Percentiles rank a stretch among this genome's conserved stretches.
Conservation (phyloP, 768 basidiomycete species). For the Lactifluus echinatus region DNA sequence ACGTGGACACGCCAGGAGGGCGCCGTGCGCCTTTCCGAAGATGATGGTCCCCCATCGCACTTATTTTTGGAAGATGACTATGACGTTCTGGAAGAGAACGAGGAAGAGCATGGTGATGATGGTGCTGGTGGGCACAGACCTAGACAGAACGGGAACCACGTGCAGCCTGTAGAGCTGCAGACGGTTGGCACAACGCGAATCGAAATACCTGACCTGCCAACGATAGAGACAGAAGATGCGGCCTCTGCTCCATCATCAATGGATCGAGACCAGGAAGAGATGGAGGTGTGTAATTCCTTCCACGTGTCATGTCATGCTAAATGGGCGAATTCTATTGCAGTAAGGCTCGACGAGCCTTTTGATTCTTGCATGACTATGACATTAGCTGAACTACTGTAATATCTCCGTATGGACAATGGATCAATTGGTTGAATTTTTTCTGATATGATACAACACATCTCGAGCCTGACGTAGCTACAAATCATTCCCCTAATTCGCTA, state of each 20-base stretch:
- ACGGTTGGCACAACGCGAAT: neutral
- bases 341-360: no score
- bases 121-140: slow-evolving; percentile 22
- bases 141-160: neutral
- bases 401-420: neutral
- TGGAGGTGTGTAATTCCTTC: neutral
- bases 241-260: slow-evolving; percentile 6
- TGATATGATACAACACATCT: neutral
- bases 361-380: no score
- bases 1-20: slow-evolving; percentile 46
- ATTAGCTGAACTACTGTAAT: neutral
- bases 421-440: neutral
- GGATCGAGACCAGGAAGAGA: neutral
- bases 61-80: slow-evolving; percentile 51
- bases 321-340: no score
- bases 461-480: no score
- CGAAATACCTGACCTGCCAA: neutral
- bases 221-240: neutral
- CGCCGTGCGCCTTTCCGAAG: slow-evolving; percentile 53
- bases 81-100: slow-evolving; percentile 34
- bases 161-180: neutral
- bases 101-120: slow-evolving; percentile 33
- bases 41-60: slow-evolving; percentile 56
- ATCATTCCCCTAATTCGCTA: neutral
- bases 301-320: neutral